Evolutionary conservation across 192 early-diverging fungal genomes (phyloP), one percentile per base, ranked within the genome.

Genomic region (Umbelopsis isabellina): DNA sequence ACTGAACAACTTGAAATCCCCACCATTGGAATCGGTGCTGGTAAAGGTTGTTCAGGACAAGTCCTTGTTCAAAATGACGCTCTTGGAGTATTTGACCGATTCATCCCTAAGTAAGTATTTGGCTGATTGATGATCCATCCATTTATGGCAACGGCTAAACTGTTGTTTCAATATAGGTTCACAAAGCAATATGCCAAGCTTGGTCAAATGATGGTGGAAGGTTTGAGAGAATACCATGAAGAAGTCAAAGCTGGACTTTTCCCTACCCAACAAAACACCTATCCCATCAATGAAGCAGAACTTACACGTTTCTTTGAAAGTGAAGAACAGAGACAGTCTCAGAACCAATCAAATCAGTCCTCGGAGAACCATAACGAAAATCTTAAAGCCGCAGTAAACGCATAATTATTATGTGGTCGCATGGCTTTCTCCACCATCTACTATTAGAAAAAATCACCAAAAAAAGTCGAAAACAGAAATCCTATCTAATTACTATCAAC

Each of bases 11-110:
- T 99, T 30, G 64, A 61, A 3, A 88, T 98, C 45, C 97, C 97
- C 9, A 99, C 97, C 10, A 98, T 99, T 70, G 98, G 98, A 13
- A 99, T 99, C 74, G 98, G 98, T 48, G 96, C 98, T 8, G 97
- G 97, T 9, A 67, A 85, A 15, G 79, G 86, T 0, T 92, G 91
- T 13, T 96, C 93, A 20, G 98, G 98, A 18, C 98, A 99, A 79
- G 97, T 98, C 41, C 80, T 99, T 48, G 97, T 99, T 22, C 84
- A 90, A 66, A 84, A 92, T 72, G 98, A 99, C 74, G 91, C 92
- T 84, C 72, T 98, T 22, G 97, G 98, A 18, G 80, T 94, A 45
- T 99, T 94, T 83, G 96, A 96, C 74, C 86, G 90, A 16, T 94
- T 98, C 61, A 82, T 89, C 27, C 96, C 96, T 65, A 95, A 93